These are phyloP conservation scores for Lactifluus piperatus DNA, from an alignment of 768 basidiomycete genomes.

Conservation along the genomic window DNA sequence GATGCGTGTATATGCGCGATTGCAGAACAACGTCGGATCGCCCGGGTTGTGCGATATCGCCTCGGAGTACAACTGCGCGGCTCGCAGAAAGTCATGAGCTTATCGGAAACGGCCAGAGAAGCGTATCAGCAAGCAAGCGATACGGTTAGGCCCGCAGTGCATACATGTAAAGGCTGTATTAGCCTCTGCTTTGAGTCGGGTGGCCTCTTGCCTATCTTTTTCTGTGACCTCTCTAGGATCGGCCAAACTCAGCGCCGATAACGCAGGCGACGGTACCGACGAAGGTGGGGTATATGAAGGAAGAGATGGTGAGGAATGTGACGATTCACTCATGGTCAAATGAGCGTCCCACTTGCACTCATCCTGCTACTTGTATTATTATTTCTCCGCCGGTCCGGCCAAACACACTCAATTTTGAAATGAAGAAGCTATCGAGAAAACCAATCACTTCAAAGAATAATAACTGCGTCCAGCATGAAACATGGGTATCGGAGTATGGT, in stretches of 20 bases:
- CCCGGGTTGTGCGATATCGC: slow-evolving; percentile 84
- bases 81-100: slow-evolving; percentile 69
- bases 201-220: slow-evolving; percentile 58
- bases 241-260: slow-evolving; percentile 40
- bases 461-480: no score
- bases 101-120: slow-evolving; percentile 15
- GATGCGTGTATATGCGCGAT: slow-evolving; percentile 86
- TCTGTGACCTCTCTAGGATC: slow-evolving; percentile 48
- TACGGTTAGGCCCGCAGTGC: slow-evolving; percentile 21
- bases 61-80: slow-evolving; percentile 70
- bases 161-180: slow-evolving; percentile 80
- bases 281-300: slow-evolving; percentile 38
- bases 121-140: neutral
- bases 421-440: no score
- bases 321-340: slow-evolving; percentile 26
- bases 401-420: no score
- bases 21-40: slow-evolving; percentile 89
- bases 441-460: neutral
- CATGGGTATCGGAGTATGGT: no score
- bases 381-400: neutral
- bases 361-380: neutral
- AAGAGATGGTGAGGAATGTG: slow-evolving; percentile 35
- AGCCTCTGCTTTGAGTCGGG: slow-evolving; percentile 70
- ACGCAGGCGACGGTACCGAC: slow-evolving; percentile 52
- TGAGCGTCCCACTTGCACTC: neutral